Base-by-base conservation (phyloP, 768 basidiomycete species). In the Rhizopogon salebrosus region DNA sequence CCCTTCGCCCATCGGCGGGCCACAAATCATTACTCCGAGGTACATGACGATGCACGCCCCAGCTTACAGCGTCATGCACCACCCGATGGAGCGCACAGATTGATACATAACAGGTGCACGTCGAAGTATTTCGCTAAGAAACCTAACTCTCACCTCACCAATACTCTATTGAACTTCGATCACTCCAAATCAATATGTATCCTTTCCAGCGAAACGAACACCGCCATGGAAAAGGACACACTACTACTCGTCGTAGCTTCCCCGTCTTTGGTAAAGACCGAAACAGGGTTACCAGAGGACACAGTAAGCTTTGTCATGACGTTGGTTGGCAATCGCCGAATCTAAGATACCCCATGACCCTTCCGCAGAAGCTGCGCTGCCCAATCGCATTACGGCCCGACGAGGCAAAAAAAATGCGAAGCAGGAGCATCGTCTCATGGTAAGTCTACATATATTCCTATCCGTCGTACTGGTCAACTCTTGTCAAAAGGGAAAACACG, bases 361-460 rank as follows among this genome's bases (percentile, higher is more conserved):
- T 56, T 40, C 35, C 42, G 20, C 58, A 78, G 75, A 74, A 65
- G 74, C 77, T 31, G 75, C 79, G 3, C 65, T 80, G 4, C 52
- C 74, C n/a, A 82, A 79, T 57, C 77, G 80, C 2, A 75, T 78
- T 46, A 80, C 78, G 6, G 76, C 75, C 4, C 69, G 60, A 9
- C 41, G 61, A n/a, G 76, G 77, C 3, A 69, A 78, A 11, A 71
- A 70, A 58, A 70, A 73, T 53, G 78, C 78, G 4, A 77, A 78
- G 60, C 66, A 64, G 20, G 75, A 79, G 60, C 70, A 78, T 16
- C 66, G 63, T 31, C 48, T 59, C 24, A 80, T 79, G 78, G 79
- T 79, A 51, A 60, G 72, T 62, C 46, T 41, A 24, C n/a, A 16
- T 31, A 11, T 55, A 36, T 48, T 48, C 23, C 20, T 36, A 42